Base-by-base conservation (phyloP, 352 stramenopile species). In the Globisporangium apiculatum region DNA sequence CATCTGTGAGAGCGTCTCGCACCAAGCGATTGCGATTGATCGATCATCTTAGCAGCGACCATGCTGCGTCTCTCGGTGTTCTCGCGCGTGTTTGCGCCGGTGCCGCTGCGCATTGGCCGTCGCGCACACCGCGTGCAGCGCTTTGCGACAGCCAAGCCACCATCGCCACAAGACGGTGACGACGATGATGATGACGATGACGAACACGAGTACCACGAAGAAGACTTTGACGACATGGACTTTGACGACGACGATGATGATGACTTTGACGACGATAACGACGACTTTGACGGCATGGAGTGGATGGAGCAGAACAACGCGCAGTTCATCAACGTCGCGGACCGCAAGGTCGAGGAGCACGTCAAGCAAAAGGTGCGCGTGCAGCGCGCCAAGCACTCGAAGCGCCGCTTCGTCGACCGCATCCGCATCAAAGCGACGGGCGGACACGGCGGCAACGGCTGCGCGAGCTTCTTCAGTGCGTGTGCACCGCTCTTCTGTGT, bases 361-460 rank as follows among this genome's bases (percentile, higher is more conserved):
- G 79, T 94, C 18, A 94, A 94, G 76, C 78, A 89, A 64, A 94
- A 94, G 57, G 84, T 94, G 51, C 76, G 82, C 54, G 67, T 94
- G 53, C 82, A 79, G 41, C 84, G 84, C 51, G 80, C 81, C 55
- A 83, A 93, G 68, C 85, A 93, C 70, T 88, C 82, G 38, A 95
- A 94, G 78, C 82, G 84, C 12, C 87, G 89, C 62, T 96, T 96
- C 57, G 84, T 96, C 41, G 87, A 96, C 68, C 81, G 85, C 66
- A 92, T 96, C 58, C 79, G 87, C 47, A 86, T 96, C 51, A 91
- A 92, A 49, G 83, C 86, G n/a, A 94, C 81, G 1, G 87, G 86
- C 8, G 87, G 87, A 11, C 82, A 95, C 55, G 87, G 87, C 41
- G 87, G 87, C 62, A 94, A 96, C 62, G 87, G 87, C 45, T 96